Evolutionary conservation across 2,329 filamentous ascomycete genomes (phyloP), one percentile per base, ranked within the genome.

Genomic region (Fusarium beomiforme): DNA sequence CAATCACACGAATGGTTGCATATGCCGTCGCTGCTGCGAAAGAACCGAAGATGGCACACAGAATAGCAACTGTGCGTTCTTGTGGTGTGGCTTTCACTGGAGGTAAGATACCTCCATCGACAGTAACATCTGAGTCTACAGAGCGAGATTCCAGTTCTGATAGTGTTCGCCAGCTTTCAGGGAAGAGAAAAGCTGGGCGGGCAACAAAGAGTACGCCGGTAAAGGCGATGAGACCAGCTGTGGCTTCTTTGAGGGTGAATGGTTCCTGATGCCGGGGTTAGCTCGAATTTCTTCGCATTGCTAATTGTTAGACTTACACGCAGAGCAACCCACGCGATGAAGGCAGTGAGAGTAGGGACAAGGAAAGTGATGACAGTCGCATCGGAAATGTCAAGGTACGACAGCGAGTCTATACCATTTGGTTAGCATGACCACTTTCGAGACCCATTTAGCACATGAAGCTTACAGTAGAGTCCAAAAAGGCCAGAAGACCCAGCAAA

Each of bases 341-440:
- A 79, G 3, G 82, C 92, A 11, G 91, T 90, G 13, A 94, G 83
- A 11, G 91, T 91, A 0, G 93, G 93, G 0, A 92, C 87, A 6
- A 96, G 85, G 78, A 95, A 96, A 10, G 91, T 93, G 36, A 96
- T 90, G 26, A 95, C 92, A 0, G 91, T 94, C 2, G 93, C 91
- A 77, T 96, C 93, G 3, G 92, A 90, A 3, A 96, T 85, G 4
- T 92, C 91, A 1, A 96, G 86, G 70, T 93, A 95, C 26, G 91
- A 85, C 0, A 83, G 77, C 0, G 81, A 81, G 34, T 84, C 80
- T 82, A 86, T 0, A 0, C 5, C 3, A 8, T 1, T 8, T 0
- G 4, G 23, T 75, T 14, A 72, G 64, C 6, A 11, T 9, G 29
- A 0, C 1, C 8, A 1, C 4, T 1, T 3, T 5, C n/a, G 14